phyloP scores from a whole-genome alignment of 306 rosid species.

The Medicago lupulina region DNA sequence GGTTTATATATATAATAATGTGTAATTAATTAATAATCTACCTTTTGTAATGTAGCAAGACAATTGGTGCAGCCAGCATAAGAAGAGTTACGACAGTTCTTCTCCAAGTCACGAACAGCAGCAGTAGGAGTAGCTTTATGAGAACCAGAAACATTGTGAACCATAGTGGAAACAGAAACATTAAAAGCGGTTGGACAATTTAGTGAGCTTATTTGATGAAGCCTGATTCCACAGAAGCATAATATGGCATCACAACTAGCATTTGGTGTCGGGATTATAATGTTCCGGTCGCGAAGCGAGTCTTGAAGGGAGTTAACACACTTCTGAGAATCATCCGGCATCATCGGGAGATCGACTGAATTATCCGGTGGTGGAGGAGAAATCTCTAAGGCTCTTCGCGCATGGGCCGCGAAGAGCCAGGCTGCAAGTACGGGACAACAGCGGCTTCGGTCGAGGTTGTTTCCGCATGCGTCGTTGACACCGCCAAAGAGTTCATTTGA shows the following conservation, averaged over 20 bases:
- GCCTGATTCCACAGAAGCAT: slow-evolving; percentile 7
- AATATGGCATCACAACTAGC: neutral
- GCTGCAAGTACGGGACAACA: neutral
- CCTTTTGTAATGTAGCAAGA: slow-evolving; percentile 6
- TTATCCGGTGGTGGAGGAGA: neutral
- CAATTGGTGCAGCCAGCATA: slow-evolving; percentile 1
- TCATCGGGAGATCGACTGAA: neutral
- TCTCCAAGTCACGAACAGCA: slow-evolving; percentile 7
- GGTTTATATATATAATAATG: neutral
- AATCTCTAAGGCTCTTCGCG: slow-evolving; percentile 1
- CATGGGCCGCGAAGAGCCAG: neutral
- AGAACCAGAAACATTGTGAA: neutral
- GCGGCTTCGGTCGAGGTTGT: slow-evolving; percentile 9
- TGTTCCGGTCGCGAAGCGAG: neutral
- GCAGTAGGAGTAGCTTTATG: slow-evolving; percentile 18
- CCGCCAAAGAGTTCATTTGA: slow-evolving; percentile 1
- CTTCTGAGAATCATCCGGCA: neutral
- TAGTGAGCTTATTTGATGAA: neutral
- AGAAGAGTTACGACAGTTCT: slow-evolving; percentile 15
- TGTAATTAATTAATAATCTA: neutral
- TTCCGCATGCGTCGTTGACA: neutral
- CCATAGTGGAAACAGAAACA: neutral
- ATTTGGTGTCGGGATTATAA: neutral
- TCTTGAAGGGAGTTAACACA: slow-evolving; percentile 7
- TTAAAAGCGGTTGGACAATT: neutral